phyloP scores from a whole-genome alignment of 768 basidiomycete species.

The Agrocybe pediades region DNA sequence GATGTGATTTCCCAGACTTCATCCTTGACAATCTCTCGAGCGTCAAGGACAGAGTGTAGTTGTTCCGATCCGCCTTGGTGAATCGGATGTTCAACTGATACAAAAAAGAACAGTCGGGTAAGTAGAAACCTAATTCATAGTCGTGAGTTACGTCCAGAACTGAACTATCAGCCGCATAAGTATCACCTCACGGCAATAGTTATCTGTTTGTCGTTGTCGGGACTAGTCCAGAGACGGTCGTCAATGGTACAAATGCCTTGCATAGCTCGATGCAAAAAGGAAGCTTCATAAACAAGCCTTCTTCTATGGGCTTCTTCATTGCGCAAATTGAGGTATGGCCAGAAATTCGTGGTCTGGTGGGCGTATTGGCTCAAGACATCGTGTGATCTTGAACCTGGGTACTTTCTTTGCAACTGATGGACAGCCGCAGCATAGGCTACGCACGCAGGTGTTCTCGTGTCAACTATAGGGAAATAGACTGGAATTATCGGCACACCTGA shows the following conservation, averaged over 20 bases:
- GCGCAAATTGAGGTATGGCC: constrained; percentile 70
- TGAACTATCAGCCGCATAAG: not conserved
- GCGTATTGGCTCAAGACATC: constrained; percentile 38
- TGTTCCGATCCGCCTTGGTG: constrained; percentile 21
- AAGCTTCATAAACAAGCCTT: constrained; percentile 39
- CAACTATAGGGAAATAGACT: not conserved
- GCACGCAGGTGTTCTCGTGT: not conserved
- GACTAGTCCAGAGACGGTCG: constrained; percentile 55
- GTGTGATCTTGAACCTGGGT: constrained; percentile 51
- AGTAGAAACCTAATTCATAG: constrained; percentile 54
- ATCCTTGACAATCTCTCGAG: constrained; percentile 49
- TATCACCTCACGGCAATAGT: constrained; percentile 51
- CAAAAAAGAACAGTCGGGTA: constrained; percentile 61
- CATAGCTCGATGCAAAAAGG: constrained; percentile 51
- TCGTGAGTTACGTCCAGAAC: not conserved
- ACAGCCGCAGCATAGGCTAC: constrained; percentile 67
- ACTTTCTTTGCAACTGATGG: constrained; percentile 45
- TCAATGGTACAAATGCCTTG: constrained; percentile 38
- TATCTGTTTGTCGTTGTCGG: constrained; percentile 59
- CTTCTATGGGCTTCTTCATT: constrained; percentile 40
- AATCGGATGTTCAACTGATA: constrained; percentile 50
- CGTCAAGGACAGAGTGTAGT: constrained; percentile 43
- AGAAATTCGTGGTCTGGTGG: constrained; percentile 58
- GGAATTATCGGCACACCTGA: constrained; percentile 10
- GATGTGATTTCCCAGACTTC: constrained; percentile 65